phyloP scores from a whole-genome alignment of 2,329 filamentous ascomycete genomes.

The Leptosphaerulina australis region DNA sequence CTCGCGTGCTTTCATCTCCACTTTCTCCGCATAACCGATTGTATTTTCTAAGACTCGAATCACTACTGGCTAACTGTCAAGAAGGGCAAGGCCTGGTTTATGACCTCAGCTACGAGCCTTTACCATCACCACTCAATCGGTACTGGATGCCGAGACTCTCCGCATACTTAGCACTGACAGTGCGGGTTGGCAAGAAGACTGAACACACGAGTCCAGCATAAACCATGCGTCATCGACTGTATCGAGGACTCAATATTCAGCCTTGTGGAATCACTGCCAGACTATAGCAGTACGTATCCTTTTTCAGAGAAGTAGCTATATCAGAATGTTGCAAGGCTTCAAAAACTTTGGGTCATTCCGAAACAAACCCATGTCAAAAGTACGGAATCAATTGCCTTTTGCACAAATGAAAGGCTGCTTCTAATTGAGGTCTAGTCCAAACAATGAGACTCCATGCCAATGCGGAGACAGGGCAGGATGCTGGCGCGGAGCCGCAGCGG shows the following conservation, averaged over 20 bases:
- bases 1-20: slow-evolving; percentile 30
- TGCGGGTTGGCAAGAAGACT: slow-evolving; percentile 7
- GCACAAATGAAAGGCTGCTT: slow-evolving; percentile 13
- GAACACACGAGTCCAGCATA: neutral
- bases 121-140: slow-evolving; percentile 13
- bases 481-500: slow-evolving; percentile 35
- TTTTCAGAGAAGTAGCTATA: neutral
- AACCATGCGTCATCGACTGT: slow-evolving; percentile 1
- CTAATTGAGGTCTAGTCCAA: slow-evolving; percentile 15
- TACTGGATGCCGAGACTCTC: slow-evolving; percentile 16
- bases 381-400: slow-evolving; percentile 20
- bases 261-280: neutral
- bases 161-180: slow-evolving; percentile 7
- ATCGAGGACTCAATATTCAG: too few relatives aligned
- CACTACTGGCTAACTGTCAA: slow-evolving; percentile 4
- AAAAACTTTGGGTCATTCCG: neutral
- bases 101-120: slow-evolving; percentile 2
- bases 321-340: slow-evolving; percentile 1
- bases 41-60: slow-evolving; percentile 1
- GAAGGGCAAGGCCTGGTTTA: neutral
- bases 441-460: slow-evolving; percentile 23
- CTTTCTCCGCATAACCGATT: slow-evolving; percentile 35
- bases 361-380: slow-evolving; percentile 22
- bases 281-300: neutral
- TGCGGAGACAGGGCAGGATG: slow-evolving; percentile 20